Evolutionary conservation across 352 stramenopile species (phyloP).

Genomic region (Discostella stelligera): DNA sequence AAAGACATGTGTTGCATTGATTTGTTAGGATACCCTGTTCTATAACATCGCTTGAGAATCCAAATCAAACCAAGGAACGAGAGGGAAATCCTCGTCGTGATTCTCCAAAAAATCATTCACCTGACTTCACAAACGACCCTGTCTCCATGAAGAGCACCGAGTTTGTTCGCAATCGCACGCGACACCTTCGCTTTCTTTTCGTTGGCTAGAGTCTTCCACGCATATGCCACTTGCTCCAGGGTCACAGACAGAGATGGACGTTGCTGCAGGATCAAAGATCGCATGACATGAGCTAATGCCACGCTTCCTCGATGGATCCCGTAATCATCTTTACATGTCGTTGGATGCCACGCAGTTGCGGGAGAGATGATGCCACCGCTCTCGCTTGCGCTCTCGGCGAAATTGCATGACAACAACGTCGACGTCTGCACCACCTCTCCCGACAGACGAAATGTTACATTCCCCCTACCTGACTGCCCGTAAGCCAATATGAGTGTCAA

Average conservation of each 20-base stretch:
- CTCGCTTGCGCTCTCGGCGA: too few species aligned
- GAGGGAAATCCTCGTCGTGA: too few species aligned
- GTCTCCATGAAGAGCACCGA: constrained; percentile 22
- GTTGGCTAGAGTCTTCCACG: not conserved
- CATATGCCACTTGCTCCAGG: not conserved
- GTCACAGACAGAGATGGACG: too few species aligned
- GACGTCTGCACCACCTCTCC: too few species aligned
- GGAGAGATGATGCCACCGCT: not conserved
- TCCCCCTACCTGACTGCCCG: not conserved
- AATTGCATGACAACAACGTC: too few species aligned
- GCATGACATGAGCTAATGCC: not conserved
- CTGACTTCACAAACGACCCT: constrained; percentile 21
- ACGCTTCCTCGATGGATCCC: not conserved
- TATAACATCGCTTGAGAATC: too few species aligned
- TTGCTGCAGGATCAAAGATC: too few species aligned
- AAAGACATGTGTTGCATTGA: too few species aligned
- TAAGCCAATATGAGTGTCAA: not conserved
- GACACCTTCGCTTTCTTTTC: not conserved
- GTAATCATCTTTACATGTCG: not conserved
- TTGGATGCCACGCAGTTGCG: not conserved
- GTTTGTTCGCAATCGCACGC: not conserved
- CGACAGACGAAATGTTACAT: too few species aligned
- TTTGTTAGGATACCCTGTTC: too few species aligned
- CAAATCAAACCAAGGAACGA: too few species aligned
- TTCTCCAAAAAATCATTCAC: not conserved